Conservation (phyloP, 1,284 basidiomycete species). For the Thelephora terrestris region DNA sequence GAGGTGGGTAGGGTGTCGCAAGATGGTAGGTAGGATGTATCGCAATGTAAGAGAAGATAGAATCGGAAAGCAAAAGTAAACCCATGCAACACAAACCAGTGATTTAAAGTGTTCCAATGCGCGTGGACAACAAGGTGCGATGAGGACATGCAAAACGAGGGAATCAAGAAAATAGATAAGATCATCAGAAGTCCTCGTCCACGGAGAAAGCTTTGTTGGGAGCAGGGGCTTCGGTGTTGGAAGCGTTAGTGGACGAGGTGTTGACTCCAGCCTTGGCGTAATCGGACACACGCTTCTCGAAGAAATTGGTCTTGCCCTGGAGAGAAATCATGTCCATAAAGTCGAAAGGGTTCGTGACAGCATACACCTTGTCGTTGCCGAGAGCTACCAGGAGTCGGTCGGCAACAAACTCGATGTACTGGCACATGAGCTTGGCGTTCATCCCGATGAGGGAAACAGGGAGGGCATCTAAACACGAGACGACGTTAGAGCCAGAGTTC, state of each 20-base stretch:
- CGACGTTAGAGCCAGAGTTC: not conserved
- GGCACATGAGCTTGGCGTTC: conserved; percentile 43
- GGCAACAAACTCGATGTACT: conserved; percentile 63
- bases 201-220: not conserved
- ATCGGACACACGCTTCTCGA: conserved; percentile 44
- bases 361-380: conserved; percentile 51
- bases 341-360: conserved; percentile 40
- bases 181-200: not conserved
- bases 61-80: too few relatives aligned
- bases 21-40: too few relatives aligned
- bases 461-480: conserved; percentile 17
- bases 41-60: too few relatives aligned
- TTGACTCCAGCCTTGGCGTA: conserved; percentile 46
- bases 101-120: too few relatives aligned
- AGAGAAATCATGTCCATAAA: conserved; percentile 61
- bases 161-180: not conserved
- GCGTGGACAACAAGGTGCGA: too few relatives aligned
- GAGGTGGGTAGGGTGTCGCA: too few relatives aligned
- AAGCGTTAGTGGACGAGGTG: not conserved
- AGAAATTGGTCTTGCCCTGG: conserved; percentile 34
- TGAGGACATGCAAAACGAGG: too few relatives aligned
- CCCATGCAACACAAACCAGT: too few relatives aligned
- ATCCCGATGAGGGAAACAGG: conserved; percentile 29
- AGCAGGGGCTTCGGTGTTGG: not conserved
- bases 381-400: conserved; percentile 52